Base-by-base conservation (phyloP, 345 rosid genomes). In the Zanthoxylum bungeanum region DNA sequence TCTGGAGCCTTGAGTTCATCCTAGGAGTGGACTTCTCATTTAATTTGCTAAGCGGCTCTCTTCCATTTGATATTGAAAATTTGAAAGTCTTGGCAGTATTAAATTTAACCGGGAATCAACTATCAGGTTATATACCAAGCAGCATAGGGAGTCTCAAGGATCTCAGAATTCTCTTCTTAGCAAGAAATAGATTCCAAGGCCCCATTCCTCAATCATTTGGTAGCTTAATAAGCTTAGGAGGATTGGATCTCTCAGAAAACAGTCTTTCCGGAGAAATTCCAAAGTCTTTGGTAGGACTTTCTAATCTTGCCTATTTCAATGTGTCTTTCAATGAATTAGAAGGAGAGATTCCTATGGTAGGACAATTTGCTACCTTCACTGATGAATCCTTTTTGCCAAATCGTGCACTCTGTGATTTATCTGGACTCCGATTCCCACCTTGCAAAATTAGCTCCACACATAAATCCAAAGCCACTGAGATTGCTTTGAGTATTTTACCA, bases 21-120 rank as follows among this genome's bases (percentile, higher is more conserved):
- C 34, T 75, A 65, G 1, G 17, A 2, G 10, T 73, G 2, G 58
- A 77, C n/a, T 49, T 77, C 24, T 73, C 77, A 7, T 77, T 67
- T 3, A 69, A 77, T 73, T 57, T 4, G 7, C 51, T 73, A 0
- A 19, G n/a, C 12, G 77, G 81, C 0, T 3, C 44, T 2, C 46
- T 73, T 1, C 33, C 67, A 25, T 5, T 2, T 7, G 60, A 66
- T 30, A 30, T 66, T 14, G 50, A 28, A 0, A 56, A 71, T 24
- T 3, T 12, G 8, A 51, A 50, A 0, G 24, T 73, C 4, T 14
- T 46, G 11, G 25, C 6, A 47, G 17, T 3, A 25, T 16, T 74
- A 44, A 9, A 67, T n/a, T 58, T 74, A 30, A 46, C 72, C 21
- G 28, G 52, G 36, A 74, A 74, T 59, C 60, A 21, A 14, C 30